phyloP scores from a whole-genome alignment of 352 stramenopile genomes.

The Phytophthora brassicae region DNA sequence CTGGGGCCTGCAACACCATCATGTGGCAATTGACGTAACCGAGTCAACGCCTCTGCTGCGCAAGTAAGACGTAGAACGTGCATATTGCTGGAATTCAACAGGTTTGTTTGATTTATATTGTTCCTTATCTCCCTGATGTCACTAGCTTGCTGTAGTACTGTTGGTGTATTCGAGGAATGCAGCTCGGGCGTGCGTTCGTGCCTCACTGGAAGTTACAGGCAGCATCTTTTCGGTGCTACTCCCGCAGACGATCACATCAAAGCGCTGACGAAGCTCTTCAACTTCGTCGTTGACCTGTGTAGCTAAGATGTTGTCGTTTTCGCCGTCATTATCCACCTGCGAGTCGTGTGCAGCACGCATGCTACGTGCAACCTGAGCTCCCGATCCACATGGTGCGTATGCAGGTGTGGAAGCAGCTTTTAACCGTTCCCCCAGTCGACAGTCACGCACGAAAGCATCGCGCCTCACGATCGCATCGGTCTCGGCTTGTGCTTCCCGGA shows the following conservation, averaged over 20 bases:
- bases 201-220: constrained; percentile 1
- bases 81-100: constrained; percentile 18
- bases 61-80: constrained; percentile 19
- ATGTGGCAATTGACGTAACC: constrained; percentile 42
- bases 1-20: constrained; percentile 16
- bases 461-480: constrained; percentile 23
- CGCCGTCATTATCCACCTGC: background rate
- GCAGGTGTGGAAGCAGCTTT: constrained; percentile 35
- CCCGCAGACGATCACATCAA: constrained; percentile 42
- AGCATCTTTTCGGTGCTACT: constrained; percentile 11
- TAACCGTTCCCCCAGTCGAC: constrained; percentile 50
- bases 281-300: constrained; percentile 11
- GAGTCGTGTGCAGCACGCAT: constrained; percentile 38
- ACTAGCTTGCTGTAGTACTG: constrained; percentile 6
- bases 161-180: constrained; percentile 42
- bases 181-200: constrained; percentile 20
- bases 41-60: constrained; percentile 46
- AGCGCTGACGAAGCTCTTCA: constrained; percentile 34
- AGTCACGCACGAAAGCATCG: constrained; percentile 53
- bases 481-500: constrained; percentile 28
- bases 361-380: constrained; percentile 45
- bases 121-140: background rate
- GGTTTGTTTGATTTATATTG: constrained; percentile 20
- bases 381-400: constrained; percentile 52
- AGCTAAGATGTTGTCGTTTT: background rate